A percentile compares a stretch with the other conserved stretches of the same genome.
Conservation (phyloP, 2,329 filamentous ascomycete genomes). For the Claviceps humidiphila region DNA sequence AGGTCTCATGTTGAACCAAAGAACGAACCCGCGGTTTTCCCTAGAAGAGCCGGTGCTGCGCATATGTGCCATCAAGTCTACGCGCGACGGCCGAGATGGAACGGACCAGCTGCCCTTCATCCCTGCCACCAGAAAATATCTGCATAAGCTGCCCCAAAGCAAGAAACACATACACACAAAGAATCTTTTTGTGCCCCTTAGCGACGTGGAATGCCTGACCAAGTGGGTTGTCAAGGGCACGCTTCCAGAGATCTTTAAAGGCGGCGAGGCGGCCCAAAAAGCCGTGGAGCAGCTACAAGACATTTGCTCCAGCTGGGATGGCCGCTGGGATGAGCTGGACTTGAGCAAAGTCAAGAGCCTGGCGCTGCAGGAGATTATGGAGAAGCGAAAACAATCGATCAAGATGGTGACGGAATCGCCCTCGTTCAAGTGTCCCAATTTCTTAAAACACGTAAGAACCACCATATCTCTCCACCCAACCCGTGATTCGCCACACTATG, state of each 20-base stretch:
- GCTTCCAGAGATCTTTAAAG: constrained; percentile 44
- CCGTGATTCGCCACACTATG: neutral
- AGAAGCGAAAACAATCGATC: constrained; percentile 53
- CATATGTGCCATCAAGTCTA: constrained; percentile 62
- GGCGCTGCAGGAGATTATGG: constrained; percentile 64
- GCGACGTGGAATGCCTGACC: constrained; percentile 76
- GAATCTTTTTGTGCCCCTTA: constrained; percentile 55
- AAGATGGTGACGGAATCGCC: constrained; percentile 48
- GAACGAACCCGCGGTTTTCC: constrained; percentile 46
- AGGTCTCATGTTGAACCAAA: constrained; percentile 68
- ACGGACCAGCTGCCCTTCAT: constrained; percentile 83
- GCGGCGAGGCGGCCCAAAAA: constrained; percentile 31
- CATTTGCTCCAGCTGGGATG: constrained; percentile 62
- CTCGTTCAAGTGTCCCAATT: constrained; percentile 59
- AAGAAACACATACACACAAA: constrained; percentile 57
- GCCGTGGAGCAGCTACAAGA: constrained; percentile 57
- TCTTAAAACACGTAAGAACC: constrained; percentile 68
- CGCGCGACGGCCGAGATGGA: constrained; percentile 56
- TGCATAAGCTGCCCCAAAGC: constrained; percentile 53
- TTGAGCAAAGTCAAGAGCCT: constrained; percentile 73
- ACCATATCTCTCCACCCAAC: neutral
- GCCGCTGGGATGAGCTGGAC: constrained; percentile 74
- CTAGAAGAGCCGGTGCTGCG: constrained; percentile 54
- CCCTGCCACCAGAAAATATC: constrained; percentile 51
- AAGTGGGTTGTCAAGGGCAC: constrained; percentile 48